Evolutionary conservation across 75 land plant genomes (phyloP).

Genomic region (Adiantum capillusveneris): DNA sequence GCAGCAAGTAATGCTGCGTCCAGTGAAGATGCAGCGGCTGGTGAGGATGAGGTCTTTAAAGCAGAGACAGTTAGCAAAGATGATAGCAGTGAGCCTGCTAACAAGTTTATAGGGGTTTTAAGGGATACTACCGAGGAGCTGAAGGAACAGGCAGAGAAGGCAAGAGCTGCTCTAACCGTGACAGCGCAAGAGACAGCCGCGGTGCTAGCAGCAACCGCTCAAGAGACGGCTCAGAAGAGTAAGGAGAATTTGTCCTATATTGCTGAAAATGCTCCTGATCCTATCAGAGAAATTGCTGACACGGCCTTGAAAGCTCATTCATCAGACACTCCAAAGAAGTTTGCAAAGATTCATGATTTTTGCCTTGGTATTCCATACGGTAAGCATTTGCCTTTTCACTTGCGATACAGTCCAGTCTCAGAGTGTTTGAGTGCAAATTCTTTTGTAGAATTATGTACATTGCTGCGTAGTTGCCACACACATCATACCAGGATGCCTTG

Average conservation of each 20-base stretch:
- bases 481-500: too few species aligned
- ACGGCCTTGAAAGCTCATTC: constrained; percentile 38
- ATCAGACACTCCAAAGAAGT: constrained; percentile 28
- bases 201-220: constrained; percentile 38
- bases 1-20: too few species aligned
- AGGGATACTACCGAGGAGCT: constrained; percentile 39
- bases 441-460: too few species aligned
- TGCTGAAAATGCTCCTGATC: constrained; percentile 64
- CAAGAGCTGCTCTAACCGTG: constrained; percentile 43
- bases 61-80: too few species aligned
- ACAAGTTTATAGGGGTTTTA: constrained; percentile 55
- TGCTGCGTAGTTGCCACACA: too few species aligned
- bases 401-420: too few species aligned
- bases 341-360: constrained; percentile 62
- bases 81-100: constrained; percentile 11
- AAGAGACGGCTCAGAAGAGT: constrained; percentile 61
- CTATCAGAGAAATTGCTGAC: constrained; percentile 71
- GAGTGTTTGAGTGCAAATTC: too few species aligned
- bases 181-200: constrained; percentile 55
- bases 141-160: constrained; percentile 59
- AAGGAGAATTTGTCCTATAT: constrained; percentile 41
- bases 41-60: too few species aligned
- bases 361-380: constrained; percentile 91
- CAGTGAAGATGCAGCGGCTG: too few species aligned
- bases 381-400: too few species aligned